These are phyloP conservation scores for Mitragyna speciosa DNA, from an alignment of 257 asterid species.

Conservation along the genomic window DNA sequence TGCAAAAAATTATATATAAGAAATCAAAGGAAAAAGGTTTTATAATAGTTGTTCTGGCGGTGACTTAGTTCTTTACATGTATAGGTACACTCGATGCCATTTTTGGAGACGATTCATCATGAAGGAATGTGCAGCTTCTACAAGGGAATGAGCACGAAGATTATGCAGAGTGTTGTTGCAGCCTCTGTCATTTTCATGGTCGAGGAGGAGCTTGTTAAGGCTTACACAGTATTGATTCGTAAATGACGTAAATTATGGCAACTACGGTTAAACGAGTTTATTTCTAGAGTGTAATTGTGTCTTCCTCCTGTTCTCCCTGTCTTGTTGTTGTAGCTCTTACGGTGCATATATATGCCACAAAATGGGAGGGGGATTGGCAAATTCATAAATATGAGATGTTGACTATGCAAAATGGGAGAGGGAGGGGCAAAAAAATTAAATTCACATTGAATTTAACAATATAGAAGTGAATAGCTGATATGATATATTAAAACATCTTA, in stretches of 20 bases:
- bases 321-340: neutral
- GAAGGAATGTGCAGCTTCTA: slow-evolving; percentile 85
- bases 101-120: slow-evolving; percentile 70
- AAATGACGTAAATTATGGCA: slow-evolving; percentile 12
- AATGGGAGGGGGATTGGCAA: too few species aligned
- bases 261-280: neutral
- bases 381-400: too few species aligned
- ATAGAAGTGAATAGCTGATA: too few species aligned
- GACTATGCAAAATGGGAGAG: too few species aligned
- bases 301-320: neutral
- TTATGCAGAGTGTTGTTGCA: slow-evolving; percentile 88
- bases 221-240: slow-evolving; percentile 32
- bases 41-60: slow-evolving; percentile 10
- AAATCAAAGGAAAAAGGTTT: neutral
- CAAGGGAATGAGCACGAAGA: slow-evolving; percentile 95
- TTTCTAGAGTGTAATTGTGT: neutral
- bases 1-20: neutral
- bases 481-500: too few species aligned
- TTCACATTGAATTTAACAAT: too few species aligned
- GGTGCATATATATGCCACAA: too few species aligned
- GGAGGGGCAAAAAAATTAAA: too few species aligned
- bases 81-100: slow-evolving; percentile 85
- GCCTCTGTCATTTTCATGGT: slow-evolving; percentile 92
- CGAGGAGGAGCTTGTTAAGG: slow-evolving; percentile 89
- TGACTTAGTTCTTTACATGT: slow-evolving; percentile 19